Evolutionary conservation across 306 rosid genomes (phyloP), one percentile per base, ranked within the genome.

Genomic region (Canavalia ensiformis): DNA sequence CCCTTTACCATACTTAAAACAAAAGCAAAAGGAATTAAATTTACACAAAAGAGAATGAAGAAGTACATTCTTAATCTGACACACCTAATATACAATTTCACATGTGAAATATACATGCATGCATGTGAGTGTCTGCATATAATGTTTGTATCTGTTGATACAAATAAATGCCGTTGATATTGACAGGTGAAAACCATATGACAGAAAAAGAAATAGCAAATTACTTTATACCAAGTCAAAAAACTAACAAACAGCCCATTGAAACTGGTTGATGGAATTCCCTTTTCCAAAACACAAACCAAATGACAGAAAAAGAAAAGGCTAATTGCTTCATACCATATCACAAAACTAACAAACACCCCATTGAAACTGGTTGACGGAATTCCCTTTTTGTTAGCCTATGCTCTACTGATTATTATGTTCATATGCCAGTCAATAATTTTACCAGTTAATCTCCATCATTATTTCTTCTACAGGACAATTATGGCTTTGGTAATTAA

Each of bases 341-440:
- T 59, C 66, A 67, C 63, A 47, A 57, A 34, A 59, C 75, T 45
- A 82, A 75, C 62, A 69, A 59, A 55, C 56, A 80, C 13, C 46
- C 47, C 0, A 51, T 47, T 50, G 68, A 64, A 62, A 82, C 68
- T 58, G 59, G 28, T 42, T 7, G 39, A 62, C 8, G 29, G 75
- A 46, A 83, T 78, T 54, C 52, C 33, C 49, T 30, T 60, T 74
- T 65, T 7, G 5, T 79, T 41, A 55, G 47, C 63, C 55, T 54
- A 56, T 56, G 31, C 74, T 68, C 13, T 46, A 60, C 77, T 18
- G 13, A 75, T 79, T 63, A 63, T 65, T 71, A 63, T 56, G 49
- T 71, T 75, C 76, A 75, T 39, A 80, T 35, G 54, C 59, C 44
- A 42, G 59, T 25, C 74, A 81, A 54, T 13, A 76, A 18, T n/a